Evolutionary conservation across 768 basidiomycete genomes (phyloP).

Genomic region (Kwoniella newhampshirensis): DNA sequence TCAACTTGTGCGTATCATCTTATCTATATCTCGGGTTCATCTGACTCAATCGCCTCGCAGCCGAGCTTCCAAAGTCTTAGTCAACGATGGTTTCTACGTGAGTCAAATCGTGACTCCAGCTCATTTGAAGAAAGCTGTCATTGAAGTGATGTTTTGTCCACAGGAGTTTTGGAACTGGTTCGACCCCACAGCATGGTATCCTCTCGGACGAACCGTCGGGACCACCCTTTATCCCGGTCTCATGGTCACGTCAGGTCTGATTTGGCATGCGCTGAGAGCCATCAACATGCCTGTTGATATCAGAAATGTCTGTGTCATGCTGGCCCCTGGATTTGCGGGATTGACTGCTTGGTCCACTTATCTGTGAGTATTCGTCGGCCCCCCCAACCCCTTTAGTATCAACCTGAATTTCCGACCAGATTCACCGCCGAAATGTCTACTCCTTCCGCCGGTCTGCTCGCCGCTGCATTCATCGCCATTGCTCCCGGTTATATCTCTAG

Average conservation of each 20-base stretch:
- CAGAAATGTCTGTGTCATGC: conserved; percentile 90
- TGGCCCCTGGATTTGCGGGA: conserved; percentile 95
- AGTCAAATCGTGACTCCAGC: conserved; percentile 47
- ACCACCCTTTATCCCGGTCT: conserved; percentile 97
- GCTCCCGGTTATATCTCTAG: conserved; percentile 97
- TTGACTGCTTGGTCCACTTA: conserved; percentile 96
- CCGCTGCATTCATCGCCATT: conserved; percentile 97
- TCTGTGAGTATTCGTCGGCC: conserved; percentile 61
- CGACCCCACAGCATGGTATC: conserved; percentile 99
- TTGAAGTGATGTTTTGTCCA: not conserved
- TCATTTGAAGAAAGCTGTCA: not conserved
- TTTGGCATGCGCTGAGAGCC: conserved; percentile 84
- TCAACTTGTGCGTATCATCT: conserved; percentile 86
- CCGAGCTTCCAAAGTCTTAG: conserved; percentile 87
- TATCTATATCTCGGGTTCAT: not conserved
- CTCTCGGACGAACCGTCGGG: conserved; percentile 94
- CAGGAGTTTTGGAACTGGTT: conserved; percentile 99
- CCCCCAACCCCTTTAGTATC: not conserved
- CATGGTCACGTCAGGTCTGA: conserved; percentile 97
- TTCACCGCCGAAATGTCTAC: conserved; percentile 97
- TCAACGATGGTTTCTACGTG: conserved; percentile 93
- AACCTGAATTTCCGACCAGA: conserved; percentile 56
- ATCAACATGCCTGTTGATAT: conserved; percentile 96
- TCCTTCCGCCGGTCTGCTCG: conserved; percentile 90
- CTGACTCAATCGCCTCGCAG: conserved; percentile 55